Evolutionary conservation across 2,329 filamentous ascomycete genomes (phyloP).

Genomic region (Colletotrichum tanaceti): DNA sequence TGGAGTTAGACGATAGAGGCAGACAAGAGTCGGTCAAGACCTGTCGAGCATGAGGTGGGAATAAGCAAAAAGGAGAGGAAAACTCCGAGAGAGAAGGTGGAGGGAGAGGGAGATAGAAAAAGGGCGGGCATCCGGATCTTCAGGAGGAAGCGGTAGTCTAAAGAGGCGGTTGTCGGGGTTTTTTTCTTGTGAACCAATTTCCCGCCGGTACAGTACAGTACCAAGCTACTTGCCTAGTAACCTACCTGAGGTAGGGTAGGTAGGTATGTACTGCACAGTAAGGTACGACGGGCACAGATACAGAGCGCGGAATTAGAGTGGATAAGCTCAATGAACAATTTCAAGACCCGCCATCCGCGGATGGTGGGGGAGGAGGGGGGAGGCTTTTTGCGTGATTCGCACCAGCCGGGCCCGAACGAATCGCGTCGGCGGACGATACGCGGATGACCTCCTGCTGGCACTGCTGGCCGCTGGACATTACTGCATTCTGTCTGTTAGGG

Average conservation of each 20-base stretch:
- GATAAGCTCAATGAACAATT: constrained; percentile 29
- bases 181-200: constrained; percentile 35
- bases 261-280: too few relatives aligned
- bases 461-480: background rate
- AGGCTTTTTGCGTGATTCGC: constrained; percentile 4
- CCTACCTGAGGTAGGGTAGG: too few relatives aligned
- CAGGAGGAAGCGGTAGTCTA: constrained; percentile 13
- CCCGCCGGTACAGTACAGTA: background rate
- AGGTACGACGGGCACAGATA: background rate
- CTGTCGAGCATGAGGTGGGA: constrained; percentile 11
- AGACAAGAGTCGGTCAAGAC: constrained; percentile 19
- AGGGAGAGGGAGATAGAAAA: background rate
- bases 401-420: constrained; percentile 1
- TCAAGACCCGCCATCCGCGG: constrained; percentile 3
- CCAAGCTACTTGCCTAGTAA: too few relatives aligned
- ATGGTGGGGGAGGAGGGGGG: background rate
- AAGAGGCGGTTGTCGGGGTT: constrained; percentile 33
- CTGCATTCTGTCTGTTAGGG: background rate
- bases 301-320: constrained; percentile 30
- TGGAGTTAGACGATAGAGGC: background rate
- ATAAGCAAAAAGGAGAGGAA: background rate
- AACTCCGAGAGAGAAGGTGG: background rate
- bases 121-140: background rate
- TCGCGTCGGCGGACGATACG: background rate
- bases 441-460: constrained; percentile 11